A percentile compares a stretch with the other conserved stretches of the same genome.
phyloP scores from a whole-genome alignment of 441 rosid genomes.

The Populus hybrid region DNA sequence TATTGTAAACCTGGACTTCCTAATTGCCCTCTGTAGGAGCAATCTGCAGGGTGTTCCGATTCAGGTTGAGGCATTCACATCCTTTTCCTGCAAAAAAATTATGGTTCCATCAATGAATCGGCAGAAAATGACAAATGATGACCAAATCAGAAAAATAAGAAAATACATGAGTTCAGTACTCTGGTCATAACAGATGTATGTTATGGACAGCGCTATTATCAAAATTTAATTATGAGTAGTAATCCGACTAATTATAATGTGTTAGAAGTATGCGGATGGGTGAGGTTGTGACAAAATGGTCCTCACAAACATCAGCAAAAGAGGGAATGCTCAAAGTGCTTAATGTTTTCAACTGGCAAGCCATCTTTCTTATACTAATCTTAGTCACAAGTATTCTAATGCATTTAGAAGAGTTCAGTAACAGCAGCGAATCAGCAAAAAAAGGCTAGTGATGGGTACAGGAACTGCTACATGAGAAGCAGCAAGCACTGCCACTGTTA shows the following conservation, averaged over 20 bases:
- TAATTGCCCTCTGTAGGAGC: neutral
- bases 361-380: neutral
- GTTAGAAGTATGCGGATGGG: neutral
- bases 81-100: neutral
- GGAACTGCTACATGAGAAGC: neutral
- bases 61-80: neutral
- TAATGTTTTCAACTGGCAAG: neutral
- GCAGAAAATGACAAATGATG: neutral
- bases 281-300: neutral
- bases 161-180: neutral
- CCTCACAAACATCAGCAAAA: neutral
- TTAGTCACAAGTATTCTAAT: neutral
- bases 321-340: neutral
- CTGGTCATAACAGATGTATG: neutral
- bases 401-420: neutral
- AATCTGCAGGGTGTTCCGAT: neutral
- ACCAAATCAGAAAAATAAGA: too few species aligned
- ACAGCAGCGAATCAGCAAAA: too few species aligned
- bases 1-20: neutral
- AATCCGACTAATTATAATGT: neutral
- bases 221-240: neutral
- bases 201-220: neutral
- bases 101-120: neutral
- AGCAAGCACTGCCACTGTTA: neutral
- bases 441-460: neutral